Evolutionary conservation across 148 eudicot genomes (phyloP), one percentile per base, ranked within the genome.

Genomic region (Chenopodium berlandieri): DNA sequence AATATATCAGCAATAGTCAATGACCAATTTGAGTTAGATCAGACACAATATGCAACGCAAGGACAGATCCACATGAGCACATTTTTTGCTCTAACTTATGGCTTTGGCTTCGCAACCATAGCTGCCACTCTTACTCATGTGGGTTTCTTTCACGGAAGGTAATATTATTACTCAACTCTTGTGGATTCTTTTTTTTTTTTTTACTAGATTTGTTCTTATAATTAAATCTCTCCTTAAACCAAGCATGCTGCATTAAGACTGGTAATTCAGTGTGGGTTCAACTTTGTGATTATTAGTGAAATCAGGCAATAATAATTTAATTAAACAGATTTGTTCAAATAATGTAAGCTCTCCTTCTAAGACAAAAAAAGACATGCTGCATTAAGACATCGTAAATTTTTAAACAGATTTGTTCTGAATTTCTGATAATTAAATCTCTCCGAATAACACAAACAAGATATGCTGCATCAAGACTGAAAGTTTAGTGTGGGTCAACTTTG

Each of bases 11-110:
- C 89, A 16, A 91, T 94, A 79, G 97, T 94, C 37, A 93, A 94
- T 22, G 76, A 91, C 78, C 89, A 89, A 77, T 94, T 94, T 76
- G 92, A 93, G 88, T 75, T 94, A 25, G 94, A 94, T 80, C 1
- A 78, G 56, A 71, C 23, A 14, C 80, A 78, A 68, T 94, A 94
- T 46, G 84, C 81, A 37, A 63, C 91, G 77, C 92, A 93, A 85
- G 98, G 98, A 62, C 74, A 85, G 72, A 91, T 94, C 75, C 91
- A 94, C 80, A 82, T 94, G 76, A 94, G 98, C 90, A 90, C 88
- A 87, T 90, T 93, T 84, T 94, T 94, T n/a, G 97, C 97, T 48
- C 93, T 94, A 48, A 90, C 94, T 62, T 94, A 94, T 78, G 98
- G 98, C 58, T 93, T 94, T 82, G 97, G 98, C 56, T 94, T 94